Conservation (phyloP, 2,329 filamentous ascomycete genomes). For the Venturia aucupariae region DNA sequence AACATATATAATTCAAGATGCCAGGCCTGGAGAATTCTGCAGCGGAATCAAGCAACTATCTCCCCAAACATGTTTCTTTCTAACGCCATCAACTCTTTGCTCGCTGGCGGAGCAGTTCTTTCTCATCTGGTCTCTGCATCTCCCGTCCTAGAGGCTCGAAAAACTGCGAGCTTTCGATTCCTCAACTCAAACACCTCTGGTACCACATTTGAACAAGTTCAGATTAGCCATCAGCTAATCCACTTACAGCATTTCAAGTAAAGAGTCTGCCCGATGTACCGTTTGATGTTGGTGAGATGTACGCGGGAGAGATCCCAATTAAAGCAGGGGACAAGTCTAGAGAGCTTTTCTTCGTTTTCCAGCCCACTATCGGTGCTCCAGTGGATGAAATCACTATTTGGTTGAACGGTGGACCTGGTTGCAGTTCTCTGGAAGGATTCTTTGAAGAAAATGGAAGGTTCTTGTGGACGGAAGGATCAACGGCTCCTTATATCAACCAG, state of each 20-base stretch:
- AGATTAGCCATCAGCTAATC: neutral
- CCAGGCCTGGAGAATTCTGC: neutral
- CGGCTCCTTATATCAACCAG: slow-evolving; percentile 11
- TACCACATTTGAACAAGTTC: neutral
- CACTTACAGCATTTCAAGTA: slow-evolving; percentile 9
- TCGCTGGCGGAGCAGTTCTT: neutral
- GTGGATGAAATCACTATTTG: slow-evolving; percentile 19
- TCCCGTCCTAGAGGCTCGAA: neutral
- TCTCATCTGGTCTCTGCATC: neutral
- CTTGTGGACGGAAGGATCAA: neutral
- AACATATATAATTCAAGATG: neutral
- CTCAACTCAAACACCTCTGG: neutral
- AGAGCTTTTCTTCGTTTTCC: slow-evolving; percentile 18
- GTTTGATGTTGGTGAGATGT: slow-evolving; percentile 15
- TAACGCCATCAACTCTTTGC: neutral
- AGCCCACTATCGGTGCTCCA: slow-evolving; percentile 19
- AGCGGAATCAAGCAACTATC: neutral
- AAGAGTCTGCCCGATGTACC: slow-evolving; percentile 12
- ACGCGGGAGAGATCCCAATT: slow-evolving; percentile 15
- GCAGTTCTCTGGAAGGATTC: slow-evolving; percentile 13
- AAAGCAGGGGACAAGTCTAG: slow-evolving; percentile 2
- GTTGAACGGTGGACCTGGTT: slow-evolving; percentile 21
- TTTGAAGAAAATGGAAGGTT: slow-evolving; percentile 15
- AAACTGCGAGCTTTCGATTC: neutral
- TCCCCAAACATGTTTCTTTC: neutral